phyloP scores from a whole-genome alignment of 2,329 filamentous ascomycete species.

The Diaporthe sp. region DNA sequence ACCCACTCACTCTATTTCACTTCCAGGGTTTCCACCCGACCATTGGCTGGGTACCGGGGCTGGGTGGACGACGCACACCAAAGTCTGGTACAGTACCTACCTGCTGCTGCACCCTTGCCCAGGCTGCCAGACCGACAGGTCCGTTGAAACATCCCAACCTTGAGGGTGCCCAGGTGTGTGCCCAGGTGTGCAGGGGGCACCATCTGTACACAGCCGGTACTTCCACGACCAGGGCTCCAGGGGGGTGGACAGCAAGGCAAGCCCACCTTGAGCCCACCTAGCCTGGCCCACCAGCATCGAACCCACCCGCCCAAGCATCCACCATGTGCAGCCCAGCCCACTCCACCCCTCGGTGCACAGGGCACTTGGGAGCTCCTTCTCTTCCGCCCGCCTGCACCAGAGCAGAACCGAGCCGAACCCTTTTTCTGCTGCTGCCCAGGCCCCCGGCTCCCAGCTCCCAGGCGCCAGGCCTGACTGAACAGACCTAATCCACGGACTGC shows the following conservation, averaged over 20 bases:
- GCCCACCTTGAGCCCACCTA: slow-evolving; percentile 31
- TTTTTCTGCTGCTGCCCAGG: slow-evolving; percentile 17
- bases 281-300: slow-evolving; percentile 25
- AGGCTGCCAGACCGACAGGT: slow-evolving; percentile 40
- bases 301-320: slow-evolving; percentile 22
- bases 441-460: background rate
- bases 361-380: slow-evolving; percentile 27
- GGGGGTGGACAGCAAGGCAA: slow-evolving; percentile 26
- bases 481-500: slow-evolving; percentile 15
- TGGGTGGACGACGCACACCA: background rate
- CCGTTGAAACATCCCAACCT: slow-evolving; percentile 39
- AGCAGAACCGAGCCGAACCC: slow-evolving; percentile 18
- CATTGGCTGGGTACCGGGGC: background rate
- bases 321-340: slow-evolving; percentile 32
- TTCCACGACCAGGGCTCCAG: slow-evolving; percentile 24
- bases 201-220: slow-evolving; percentile 39
- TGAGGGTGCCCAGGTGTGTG: slow-evolving; percentile 9
- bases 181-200: slow-evolving; percentile 38
- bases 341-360: slow-evolving; percentile 34
- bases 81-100: background rate
- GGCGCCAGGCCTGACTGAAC: background rate
- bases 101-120: slow-evolving; percentile 28
- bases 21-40: slow-evolving; percentile 17
- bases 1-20: slow-evolving; percentile 24
- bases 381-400: slow-evolving; percentile 23